A percentile compares a stretch with the other conserved stretches of the same genome.
Conservation (phyloP, 202 grass and related monocot genomes). For the Hordeum pubiflorum region DNA sequence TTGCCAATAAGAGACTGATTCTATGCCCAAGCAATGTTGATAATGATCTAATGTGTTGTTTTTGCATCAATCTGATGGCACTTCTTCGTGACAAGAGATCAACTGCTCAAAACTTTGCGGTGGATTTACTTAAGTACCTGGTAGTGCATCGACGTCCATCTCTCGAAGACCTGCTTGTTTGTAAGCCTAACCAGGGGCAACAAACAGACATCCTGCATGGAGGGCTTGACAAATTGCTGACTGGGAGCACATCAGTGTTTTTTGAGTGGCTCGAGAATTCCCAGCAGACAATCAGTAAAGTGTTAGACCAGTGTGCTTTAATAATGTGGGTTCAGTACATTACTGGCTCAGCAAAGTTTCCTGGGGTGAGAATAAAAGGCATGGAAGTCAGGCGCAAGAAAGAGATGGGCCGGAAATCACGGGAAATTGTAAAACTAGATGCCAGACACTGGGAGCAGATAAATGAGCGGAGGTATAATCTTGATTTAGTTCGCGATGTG, state of each 20-base stretch:
- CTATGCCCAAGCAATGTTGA: slow-evolving; percentile 92
- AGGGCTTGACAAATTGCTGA: slow-evolving; percentile 85
- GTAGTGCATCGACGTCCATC: slow-evolving; percentile 71
- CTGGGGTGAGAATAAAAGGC: slow-evolving; percentile 98
- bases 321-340: slow-evolving; percentile 98
- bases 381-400: slow-evolving; percentile 89
- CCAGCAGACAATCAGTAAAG: slow-evolving; percentile 71
- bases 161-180: slow-evolving; percentile 83
- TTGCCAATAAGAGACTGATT: slow-evolving; percentile 87
- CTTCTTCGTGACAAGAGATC: slow-evolving; percentile 82
- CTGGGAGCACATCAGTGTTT: slow-evolving; percentile 61
- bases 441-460: slow-evolving; percentile 77
- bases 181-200: slow-evolving; percentile 71
- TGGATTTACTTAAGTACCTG: slow-evolving; percentile 92
- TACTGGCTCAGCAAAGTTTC: slow-evolving; percentile 87
- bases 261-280: slow-evolving; percentile 87
- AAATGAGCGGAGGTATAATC: slow-evolving; percentile 74
- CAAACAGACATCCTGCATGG: slow-evolving; percentile 72
- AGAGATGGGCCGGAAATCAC: slow-evolving; percentile 87
- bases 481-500: slow-evolving; percentile 79
- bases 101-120: slow-evolving; percentile 60
- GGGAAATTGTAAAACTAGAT: slow-evolving; percentile 67
- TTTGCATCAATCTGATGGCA: slow-evolving; percentile 84
- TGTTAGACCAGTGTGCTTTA: slow-evolving; percentile 76
- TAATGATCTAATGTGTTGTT: slow-evolving; percentile 87